Evolutionary conservation across 305 asterid genomes (phyloP).

Genomic region (Fraxinus sp.): DNA sequence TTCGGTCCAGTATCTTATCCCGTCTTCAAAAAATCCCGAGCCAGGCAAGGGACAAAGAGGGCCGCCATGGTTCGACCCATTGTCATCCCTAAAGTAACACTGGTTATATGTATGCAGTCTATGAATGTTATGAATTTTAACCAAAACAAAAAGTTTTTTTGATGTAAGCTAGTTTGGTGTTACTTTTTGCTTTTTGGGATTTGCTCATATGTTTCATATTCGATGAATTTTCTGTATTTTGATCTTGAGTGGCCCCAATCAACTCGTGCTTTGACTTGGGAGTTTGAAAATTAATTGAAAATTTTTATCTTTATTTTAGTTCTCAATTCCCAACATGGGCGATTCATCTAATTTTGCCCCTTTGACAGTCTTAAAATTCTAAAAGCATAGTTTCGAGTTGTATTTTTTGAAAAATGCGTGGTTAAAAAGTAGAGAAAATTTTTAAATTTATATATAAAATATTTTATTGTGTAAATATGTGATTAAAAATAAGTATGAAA

Average conservation of each 20-base stretch:
- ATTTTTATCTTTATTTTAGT: not conserved
- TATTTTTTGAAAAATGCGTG: too few relatives aligned
- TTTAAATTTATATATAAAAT: too few relatives aligned
- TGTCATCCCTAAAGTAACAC: not conserved
- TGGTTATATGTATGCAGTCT: too few relatives aligned
- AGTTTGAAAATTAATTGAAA: not conserved
- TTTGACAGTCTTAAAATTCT: too few relatives aligned
- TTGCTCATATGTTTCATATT: not conserved
- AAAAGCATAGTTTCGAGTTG: too few relatives aligned
- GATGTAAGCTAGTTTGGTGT: not conserved
- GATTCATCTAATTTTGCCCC: not conserved
- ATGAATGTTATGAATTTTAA: too few relatives aligned
- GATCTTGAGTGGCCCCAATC: not conserved
- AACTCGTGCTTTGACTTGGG: not conserved
- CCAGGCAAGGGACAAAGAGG: not conserved
- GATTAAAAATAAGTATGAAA: too few relatives aligned
- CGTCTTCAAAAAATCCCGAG: not conserved
- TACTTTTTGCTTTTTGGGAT: not conserved
- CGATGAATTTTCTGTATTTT: not conserved
- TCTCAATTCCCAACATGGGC: not conserved
- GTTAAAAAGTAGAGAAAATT: too few relatives aligned
- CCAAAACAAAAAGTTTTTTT: not conserved
- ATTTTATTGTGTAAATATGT: too few relatives aligned
- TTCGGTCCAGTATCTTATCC: not conserved
- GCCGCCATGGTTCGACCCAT: too few relatives aligned